Evolutionary conservation across 2,329 filamentous ascomycete genomes (phyloP).

Genomic region (Coleophoma crateriformis): DNA sequence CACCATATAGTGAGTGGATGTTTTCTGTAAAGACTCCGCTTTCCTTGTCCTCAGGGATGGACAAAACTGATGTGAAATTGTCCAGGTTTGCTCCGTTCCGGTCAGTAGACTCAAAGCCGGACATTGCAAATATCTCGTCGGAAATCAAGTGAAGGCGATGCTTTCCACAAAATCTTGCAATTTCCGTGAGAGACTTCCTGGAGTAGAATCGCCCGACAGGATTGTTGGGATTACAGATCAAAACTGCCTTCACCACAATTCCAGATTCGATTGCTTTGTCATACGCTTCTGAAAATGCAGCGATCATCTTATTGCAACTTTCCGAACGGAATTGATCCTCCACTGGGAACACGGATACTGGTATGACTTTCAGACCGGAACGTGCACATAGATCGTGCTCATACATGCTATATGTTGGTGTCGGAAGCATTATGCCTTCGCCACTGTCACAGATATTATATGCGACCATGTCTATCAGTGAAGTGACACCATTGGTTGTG

Average conservation of each 20-base stretch:
- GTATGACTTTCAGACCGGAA: constrained; percentile 23
- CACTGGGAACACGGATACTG: constrained; percentile 21
- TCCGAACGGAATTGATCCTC: constrained; percentile 1
- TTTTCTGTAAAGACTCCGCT: constrained; percentile 37
- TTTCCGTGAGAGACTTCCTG: constrained; percentile 14
- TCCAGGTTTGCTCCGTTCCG: constrained; percentile 5
- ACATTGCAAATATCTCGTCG: constrained; percentile 43
- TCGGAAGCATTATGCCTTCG: constrained; percentile 37
- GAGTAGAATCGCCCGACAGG: constrained; percentile 11
- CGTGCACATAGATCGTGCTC: constrained; percentile 29
- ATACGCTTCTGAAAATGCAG: constrained; percentile 28
- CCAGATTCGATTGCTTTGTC: constrained; percentile 25
- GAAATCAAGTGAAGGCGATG: constrained; percentile 37
- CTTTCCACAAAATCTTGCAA: constrained; percentile 32
- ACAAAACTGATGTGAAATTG: constrained; percentile 41
- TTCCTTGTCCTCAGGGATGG: constrained; percentile 29
- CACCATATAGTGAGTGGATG: constrained; percentile 32
- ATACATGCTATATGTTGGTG: constrained; percentile 41
- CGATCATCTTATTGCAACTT: constrained; percentile 10
- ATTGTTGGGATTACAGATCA: constrained; percentile 29
- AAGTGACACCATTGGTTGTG: constrained; percentile 30
- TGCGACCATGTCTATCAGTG: constrained; percentile 34
- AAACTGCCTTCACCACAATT: constrained; percentile 28
- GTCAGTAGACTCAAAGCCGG: constrained; percentile 28
- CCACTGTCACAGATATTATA: constrained; percentile 33